Evolutionary conservation across 1,284 basidiomycete genomes (phyloP), one percentile per base, ranked within the genome.

Genomic region (Somion occarium): DNA sequence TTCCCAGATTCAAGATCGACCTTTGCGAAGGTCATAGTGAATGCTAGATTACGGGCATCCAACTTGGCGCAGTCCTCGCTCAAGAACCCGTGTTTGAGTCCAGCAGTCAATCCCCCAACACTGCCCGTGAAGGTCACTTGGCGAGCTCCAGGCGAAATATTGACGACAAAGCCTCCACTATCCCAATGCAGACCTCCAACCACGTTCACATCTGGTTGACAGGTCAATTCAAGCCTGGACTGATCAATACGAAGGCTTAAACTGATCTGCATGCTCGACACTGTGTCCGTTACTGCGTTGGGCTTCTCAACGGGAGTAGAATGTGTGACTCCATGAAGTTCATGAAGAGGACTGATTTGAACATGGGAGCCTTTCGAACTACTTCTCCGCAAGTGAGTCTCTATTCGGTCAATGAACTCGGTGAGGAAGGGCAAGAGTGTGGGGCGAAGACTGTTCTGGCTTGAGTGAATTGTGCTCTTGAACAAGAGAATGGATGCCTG

Each of bases 191-290:
- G 65, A 2, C 85, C 86, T 18, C 89, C 90, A 38, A 89, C 78
- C 13, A 95, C 93, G 57, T 93, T 92, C 45, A 92, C 91, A 61
- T 93, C 91, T 0, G 91, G 90, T 51, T 85, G 83, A 59, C 93
- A 96, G 1, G 88, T 91, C 23, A 97, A 71, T 50, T 89, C 83
- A 42, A 97, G 74, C 51, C 79, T 84, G 1, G 93, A 96, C 58
- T 87, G 80, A 62, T 96, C 92, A 56, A 97, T 94, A 22, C 90
- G 88, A 23, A 97, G 74, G 56, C 90, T 92, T 68, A 95, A 79
- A 53, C 81, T 88, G 59, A 92, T 82, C 52, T 83, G 82, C 63
- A 91, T 73, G 57, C 75, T 79, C 3, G 79, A 73, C 13, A 63
- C 61, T 1, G 60, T 47, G 42, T 59, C 59, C 3, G 49, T 34